Evolutionary conservation across 495 filamentous ascomycete genomes (phyloP).

Genomic region (Letharia columbiana): DNA sequence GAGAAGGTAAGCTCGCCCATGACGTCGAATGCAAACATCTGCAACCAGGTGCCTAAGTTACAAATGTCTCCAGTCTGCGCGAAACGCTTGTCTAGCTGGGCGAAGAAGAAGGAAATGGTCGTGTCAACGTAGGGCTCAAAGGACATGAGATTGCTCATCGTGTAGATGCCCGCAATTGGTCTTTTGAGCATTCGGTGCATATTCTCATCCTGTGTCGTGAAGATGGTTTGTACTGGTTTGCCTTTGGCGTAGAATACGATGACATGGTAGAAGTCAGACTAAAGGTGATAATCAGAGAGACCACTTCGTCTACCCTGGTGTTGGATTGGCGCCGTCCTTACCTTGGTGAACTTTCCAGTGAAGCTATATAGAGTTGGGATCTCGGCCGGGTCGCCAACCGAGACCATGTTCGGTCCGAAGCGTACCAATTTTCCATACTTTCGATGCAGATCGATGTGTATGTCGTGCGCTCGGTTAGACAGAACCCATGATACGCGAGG

Average conservation of each 20-base stretch:
- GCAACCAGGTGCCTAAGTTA: constrained; percentile 24
- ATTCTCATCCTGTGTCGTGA: constrained; percentile 35
- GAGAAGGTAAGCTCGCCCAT: constrained; percentile 37
- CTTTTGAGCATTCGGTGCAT: constrained; percentile 34
- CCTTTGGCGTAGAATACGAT: constrained; percentile 25
- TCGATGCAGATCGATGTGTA: constrained; percentile 35
- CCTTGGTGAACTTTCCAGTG: constrained; percentile 26
- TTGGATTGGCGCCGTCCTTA: neutral
- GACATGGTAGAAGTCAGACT: constrained; percentile 32
- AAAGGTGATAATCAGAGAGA: too few species aligned
- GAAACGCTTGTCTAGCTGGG: constrained; percentile 32
- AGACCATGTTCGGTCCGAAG: constrained; percentile 48
- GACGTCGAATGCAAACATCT: constrained; percentile 32
- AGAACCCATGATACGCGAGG: too few species aligned
- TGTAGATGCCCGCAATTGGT: constrained; percentile 36
- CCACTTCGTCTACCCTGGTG: too few species aligned
- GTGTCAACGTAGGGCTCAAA: constrained; percentile 32
- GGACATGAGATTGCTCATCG: constrained; percentile 20
- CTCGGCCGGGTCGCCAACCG: constrained; percentile 36
- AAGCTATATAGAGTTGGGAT: constrained; percentile 36
- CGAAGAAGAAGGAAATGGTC: constrained; percentile 27
- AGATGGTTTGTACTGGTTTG: constrained; percentile 29
- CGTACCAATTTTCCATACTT: constrained; percentile 48
- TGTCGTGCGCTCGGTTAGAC: constrained; percentile 11
- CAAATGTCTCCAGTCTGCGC: constrained; percentile 15